These are phyloP conservation scores for Trapa bicornis DNA, from an alignment of 345 rosid species.

Conservation along the genomic window DNA sequence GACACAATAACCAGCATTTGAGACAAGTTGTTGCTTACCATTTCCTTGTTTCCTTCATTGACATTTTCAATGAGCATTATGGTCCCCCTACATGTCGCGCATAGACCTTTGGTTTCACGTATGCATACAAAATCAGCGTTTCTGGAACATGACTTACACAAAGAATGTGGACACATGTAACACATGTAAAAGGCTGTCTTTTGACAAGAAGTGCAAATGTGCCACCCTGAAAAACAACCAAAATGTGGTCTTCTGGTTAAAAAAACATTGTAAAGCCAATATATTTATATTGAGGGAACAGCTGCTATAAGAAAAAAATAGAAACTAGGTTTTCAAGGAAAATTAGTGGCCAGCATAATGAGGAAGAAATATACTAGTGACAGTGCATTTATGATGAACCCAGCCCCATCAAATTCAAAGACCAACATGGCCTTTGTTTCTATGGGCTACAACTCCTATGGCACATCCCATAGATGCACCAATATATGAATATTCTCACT, in stretches of 20 bases:
- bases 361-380: neutral
- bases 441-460: neutral
- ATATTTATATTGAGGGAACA: neutral
- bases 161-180: constrained; percentile 89
- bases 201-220: constrained; percentile 79
- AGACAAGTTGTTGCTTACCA: constrained; percentile 29
- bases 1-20: neutral
- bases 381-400: neutral
- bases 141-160: constrained; percentile 79
- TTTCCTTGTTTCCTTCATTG: constrained; percentile 36
- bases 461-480: neutral
- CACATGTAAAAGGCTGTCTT: constrained; percentile 80
- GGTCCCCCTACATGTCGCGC: constrained; percentile 78
- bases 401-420: neutral
- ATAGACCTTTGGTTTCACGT: constrained; percentile 79
- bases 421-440: neutral
- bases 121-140: constrained; percentile 70
- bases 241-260: neutral
- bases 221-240: constrained; percentile 69
- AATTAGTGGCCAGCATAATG: neutral
- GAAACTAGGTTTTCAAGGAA: neutral
- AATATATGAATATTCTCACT: neutral
- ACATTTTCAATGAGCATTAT: constrained; percentile 76
- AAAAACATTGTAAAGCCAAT: neutral
- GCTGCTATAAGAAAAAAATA: neutral